Percentiles rank a stretch among this genome's conserved stretches.
phyloP scores from a whole-genome alignment of 768 basidiomycete species.

The Lactarius deliciosus region DNA sequence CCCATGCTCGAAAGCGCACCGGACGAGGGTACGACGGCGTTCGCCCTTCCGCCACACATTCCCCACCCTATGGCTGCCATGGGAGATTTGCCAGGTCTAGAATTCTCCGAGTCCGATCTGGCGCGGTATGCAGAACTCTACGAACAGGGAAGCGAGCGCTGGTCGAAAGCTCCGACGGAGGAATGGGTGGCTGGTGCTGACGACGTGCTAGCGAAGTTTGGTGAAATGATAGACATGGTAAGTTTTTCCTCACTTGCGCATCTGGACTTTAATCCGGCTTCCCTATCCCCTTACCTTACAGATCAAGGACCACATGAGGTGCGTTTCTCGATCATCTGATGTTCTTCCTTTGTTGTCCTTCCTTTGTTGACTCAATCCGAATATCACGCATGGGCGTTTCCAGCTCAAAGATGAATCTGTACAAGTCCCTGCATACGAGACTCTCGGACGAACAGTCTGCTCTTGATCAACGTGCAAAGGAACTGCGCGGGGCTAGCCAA shows the following conservation, averaged over 20 bases:
- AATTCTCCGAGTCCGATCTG: conserved; percentile 39
- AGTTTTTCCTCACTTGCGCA: conserved; percentile 30
- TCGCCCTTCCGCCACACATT: conserved; percentile 3
- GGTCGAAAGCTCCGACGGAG: conserved; percentile 49
- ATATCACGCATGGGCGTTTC: neutral
- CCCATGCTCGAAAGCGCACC: neutral
- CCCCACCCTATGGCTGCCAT: conserved; percentile 13
- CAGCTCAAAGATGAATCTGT: conserved; percentile 50
- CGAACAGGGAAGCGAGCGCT: conserved; percentile 45
- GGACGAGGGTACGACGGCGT: neutral
- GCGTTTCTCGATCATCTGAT: conserved; percentile 26
- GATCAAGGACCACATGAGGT: conserved; percentile 54
- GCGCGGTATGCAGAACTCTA: conserved; percentile 46
- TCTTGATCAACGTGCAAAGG: conserved; percentile 43
- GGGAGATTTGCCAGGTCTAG: conserved; percentile 22
- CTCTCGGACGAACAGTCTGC: conserved; percentile 43
- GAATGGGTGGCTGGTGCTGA: conserved; percentile 58
- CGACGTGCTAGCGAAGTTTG: conserved; percentile 45
- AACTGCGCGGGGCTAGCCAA: conserved; percentile 40
- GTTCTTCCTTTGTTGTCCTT: neutral
- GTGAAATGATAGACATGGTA: conserved; percentile 51
- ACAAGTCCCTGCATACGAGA: conserved; percentile 43
- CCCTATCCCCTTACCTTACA: conserved; percentile 16
- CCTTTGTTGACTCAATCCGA: neutral
- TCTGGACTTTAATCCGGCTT: neutral